These are phyloP conservation scores for Exophiala sideris DNA, from an alignment of 2,329 filamentous ascomycete genomes.

Conservation along the genomic window DNA sequence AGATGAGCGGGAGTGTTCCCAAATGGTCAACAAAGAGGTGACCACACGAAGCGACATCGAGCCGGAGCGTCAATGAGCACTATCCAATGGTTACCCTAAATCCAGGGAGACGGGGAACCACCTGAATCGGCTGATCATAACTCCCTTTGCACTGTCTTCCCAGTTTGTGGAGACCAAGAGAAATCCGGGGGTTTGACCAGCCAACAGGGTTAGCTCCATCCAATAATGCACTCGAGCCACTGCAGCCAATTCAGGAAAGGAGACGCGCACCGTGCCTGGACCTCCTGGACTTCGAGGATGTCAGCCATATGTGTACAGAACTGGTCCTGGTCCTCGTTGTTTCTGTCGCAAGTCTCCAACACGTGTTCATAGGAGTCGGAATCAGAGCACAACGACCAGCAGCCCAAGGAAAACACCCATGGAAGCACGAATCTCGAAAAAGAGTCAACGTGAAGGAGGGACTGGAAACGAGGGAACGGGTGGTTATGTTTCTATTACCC, in stretches of 20 bases:
- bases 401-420: no score
- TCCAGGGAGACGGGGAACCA: slow-evolving; percentile 11
- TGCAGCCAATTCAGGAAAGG: background rate
- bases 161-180: no score
- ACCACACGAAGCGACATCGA: background rate
- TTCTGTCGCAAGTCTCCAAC: no score
- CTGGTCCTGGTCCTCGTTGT: no score
- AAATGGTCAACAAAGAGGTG: background rate
- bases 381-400: no score
- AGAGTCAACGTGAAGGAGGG: slow-evolving; percentile 2
- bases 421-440: background rate
- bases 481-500: slow-evolving; percentile 33
- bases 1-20: background rate
- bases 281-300: no score
- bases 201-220: no score
- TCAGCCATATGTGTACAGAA: no score
- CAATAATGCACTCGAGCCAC: background rate
- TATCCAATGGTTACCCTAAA: background rate
- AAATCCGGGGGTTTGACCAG: no score
- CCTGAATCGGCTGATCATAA: background rate
- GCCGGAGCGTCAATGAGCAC: slow-evolving; percentile 6
- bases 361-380: no score
- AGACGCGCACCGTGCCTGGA: background rate
- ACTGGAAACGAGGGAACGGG: slow-evolving; percentile 3
- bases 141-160: no score